Evolutionary conservation across 768 basidiomycete genomes (phyloP).

Genomic region (Lentinus brumalis): DNA sequence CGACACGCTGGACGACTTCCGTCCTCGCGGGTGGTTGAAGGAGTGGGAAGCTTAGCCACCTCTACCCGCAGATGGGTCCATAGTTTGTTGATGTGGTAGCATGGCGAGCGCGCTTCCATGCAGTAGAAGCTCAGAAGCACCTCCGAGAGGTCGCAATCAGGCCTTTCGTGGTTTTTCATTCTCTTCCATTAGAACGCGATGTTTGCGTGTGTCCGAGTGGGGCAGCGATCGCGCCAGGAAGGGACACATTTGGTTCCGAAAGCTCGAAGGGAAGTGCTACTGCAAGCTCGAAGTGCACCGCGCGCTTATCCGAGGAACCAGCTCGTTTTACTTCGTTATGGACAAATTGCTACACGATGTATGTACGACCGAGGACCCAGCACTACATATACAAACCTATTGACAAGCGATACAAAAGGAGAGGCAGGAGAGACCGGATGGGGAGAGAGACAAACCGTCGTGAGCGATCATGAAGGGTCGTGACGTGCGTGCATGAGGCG

Average conservation of each 20-base stretch:
- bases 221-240: too few species aligned
- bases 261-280: too few species aligned
- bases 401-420: not conserved
- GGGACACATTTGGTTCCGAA: too few species aligned
- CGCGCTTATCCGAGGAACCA: too few species aligned
- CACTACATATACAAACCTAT: not conserved
- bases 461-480: not conserved
- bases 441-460: not conserved
- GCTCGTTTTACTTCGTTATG: not conserved
- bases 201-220: too few species aligned
- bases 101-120: too few species aligned
- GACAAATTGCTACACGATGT: not conserved
- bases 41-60: not conserved
- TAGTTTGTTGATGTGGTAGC: not conserved
- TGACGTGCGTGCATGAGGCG: not conserved
- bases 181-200: too few species aligned
- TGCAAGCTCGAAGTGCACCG: too few species aligned
- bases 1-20: constrained; percentile 45
- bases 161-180: too few species aligned
- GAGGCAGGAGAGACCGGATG: not conserved
- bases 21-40: constrained; percentile 36
- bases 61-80: not conserved
- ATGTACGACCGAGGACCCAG: not conserved
- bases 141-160: too few species aligned
- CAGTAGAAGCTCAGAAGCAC: too few species aligned